phyloP scores from a whole-genome alignment of 2,329 filamentous ascomycete genomes.

The Aspergillus carbonarius region DNA sequence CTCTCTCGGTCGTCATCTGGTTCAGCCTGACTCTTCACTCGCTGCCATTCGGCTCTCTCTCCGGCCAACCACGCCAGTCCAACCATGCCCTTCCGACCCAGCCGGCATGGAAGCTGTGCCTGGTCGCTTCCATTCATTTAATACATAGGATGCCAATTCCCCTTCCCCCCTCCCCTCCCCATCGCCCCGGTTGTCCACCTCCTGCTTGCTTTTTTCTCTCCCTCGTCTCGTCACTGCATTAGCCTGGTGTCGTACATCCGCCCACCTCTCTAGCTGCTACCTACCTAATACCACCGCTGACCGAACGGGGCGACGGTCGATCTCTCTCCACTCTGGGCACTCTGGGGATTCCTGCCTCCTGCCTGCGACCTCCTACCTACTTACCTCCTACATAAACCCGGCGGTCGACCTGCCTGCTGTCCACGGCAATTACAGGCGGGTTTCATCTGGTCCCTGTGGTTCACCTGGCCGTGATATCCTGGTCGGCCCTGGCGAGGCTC shows the following conservation, averaged over 20 bases:
- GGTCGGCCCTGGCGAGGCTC: not conserved
- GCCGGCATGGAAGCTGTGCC: constrained; percentile 13
- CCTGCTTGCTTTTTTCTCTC: not conserved
- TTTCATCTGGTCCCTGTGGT: not conserved
- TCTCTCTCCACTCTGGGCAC: not conserved
- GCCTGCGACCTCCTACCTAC: not conserved
- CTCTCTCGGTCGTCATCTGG: constrained; percentile 4
- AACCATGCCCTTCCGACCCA: constrained; percentile 14
- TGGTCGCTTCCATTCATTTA: constrained; percentile 4
- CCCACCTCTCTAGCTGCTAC: not conserved
- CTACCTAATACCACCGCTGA: not conserved
- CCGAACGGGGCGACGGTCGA: not conserved
- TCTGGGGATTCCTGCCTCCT: not conserved
- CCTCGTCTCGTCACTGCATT: not conserved
- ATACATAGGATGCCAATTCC: not conserved
- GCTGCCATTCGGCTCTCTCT: not conserved
- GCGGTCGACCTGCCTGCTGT: not conserved
- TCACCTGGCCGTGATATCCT: not conserved
- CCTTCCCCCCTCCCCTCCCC: not conserved
- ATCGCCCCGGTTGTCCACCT: not conserved
- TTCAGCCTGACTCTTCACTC: not conserved
- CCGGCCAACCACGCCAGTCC: constrained; percentile 13
- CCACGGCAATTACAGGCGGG: not conserved
- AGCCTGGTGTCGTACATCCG: not conserved
- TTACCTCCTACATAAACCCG: not conserved